Percentiles rank a stretch among this genome's conserved stretches.
Evolutionary conservation across 208 protist genomes (phyloP).

Genomic region (Acanthamoeba triangularis): DNA sequence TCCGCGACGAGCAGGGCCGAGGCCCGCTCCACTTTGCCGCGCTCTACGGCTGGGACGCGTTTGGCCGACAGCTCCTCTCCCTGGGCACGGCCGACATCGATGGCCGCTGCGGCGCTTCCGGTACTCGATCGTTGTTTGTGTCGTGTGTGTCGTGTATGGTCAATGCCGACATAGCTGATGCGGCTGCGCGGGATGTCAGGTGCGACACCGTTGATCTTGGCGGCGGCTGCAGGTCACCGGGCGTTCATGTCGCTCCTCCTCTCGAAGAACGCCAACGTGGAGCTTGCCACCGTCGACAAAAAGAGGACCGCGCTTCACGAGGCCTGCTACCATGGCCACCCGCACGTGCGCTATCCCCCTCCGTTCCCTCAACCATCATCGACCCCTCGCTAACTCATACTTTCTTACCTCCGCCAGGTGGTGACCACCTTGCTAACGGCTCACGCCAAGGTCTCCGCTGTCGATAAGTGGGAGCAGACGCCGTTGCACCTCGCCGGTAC

Average conservation of each 20-base stretch:
- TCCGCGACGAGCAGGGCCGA: conserved; percentile 14
- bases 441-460: conserved; percentile 7
- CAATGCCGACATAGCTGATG: neutral
- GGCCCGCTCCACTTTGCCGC: conserved; percentile 54
- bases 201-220: conserved; percentile 26
- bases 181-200: neutral
- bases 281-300: conserved; percentile 4
- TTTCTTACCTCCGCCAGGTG: too few relatives aligned
- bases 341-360: neutral
- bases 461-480: conserved; percentile 36
- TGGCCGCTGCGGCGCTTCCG: neutral
- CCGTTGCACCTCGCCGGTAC: conserved; percentile 33
- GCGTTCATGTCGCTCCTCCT: conserved; percentile 31
- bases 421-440: neutral
- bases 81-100: conserved; percentile 28
- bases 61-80: conserved; percentile 25
- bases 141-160: neutral
- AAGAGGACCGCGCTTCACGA: conserved; percentile 52
- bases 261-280: conserved; percentile 41
- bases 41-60: conserved; percentile 41
- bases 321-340: conserved; percentile 36
- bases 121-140: neutral
- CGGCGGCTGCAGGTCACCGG: neutral
- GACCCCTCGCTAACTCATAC: too few relatives aligned
- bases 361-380: too few relatives aligned